Evolutionary conservation across 139 green algal genomes (phyloP).

Genomic region (Picochlorum sp.): DNA sequence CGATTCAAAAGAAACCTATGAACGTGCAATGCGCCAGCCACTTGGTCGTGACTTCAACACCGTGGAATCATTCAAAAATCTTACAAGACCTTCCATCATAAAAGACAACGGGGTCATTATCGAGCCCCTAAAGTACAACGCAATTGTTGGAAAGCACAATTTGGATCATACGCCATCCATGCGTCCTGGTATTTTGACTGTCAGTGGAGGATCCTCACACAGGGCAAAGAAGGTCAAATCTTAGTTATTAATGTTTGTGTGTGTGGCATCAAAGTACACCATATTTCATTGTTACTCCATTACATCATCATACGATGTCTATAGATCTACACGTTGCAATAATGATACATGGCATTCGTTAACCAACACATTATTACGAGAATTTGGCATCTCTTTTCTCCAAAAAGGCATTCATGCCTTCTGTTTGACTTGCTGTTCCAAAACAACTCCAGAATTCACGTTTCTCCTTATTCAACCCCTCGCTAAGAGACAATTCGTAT

Average conservation of each 20-base stretch:
- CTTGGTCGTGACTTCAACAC: slow-evolving; percentile 89
- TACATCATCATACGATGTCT: too few species aligned
- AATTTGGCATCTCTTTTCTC: slow-evolving; percentile 47
- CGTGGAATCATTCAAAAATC: slow-evolving; percentile 47
- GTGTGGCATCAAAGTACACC: too few species aligned
- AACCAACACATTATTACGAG: slow-evolving; percentile 12
- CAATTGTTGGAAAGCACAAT: not conserved
- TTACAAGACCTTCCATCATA: slow-evolving; percentile 70
- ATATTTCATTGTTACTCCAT: too few species aligned
- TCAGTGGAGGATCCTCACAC: not conserved
- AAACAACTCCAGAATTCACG: slow-evolving; percentile 55
- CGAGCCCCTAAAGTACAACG: slow-evolving; percentile 41
- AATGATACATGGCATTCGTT: not conserved
- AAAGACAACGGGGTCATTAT: slow-evolving; percentile 70
- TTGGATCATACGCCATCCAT: not conserved
- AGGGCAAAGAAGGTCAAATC: not conserved
- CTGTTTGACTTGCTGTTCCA: slow-evolving; percentile 46
- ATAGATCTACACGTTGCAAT: not conserved
- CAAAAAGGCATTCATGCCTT: slow-evolving; percentile 59
- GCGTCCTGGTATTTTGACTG: not conserved
- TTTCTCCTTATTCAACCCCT: slow-evolving; percentile 35
- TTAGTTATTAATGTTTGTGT: too few species aligned
- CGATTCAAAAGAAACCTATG: slow-evolving; percentile 43
- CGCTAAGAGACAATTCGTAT: slow-evolving; percentile 13
- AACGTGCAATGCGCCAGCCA: slow-evolving; percentile 62